phyloP scores from a whole-genome alignment of 2,329 filamentous ascomycete genomes.

The Aspergillus fischeri region DNA sequence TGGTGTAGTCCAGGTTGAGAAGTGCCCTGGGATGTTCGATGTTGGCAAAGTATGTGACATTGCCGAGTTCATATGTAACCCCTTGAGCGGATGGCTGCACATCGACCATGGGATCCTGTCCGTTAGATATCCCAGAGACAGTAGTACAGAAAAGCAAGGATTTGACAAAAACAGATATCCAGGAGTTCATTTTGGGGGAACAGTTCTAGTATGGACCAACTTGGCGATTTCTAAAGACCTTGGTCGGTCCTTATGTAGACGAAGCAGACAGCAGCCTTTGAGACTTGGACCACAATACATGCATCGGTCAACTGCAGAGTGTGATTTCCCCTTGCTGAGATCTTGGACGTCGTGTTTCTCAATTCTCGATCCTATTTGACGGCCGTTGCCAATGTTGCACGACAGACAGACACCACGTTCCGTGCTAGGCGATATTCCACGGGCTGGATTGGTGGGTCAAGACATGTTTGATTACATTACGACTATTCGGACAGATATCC shows the following conservation, averaged over 20 bases:
- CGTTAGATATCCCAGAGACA: background rate
- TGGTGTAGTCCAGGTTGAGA: background rate
- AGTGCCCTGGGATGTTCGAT: background rate
- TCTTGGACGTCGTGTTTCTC: too few species aligned
- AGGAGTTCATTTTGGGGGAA: background rate
- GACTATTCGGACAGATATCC: background rate
- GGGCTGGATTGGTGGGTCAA: background rate
- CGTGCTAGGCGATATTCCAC: too few species aligned
- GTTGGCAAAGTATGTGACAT: constrained; percentile 7
- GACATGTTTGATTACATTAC: background rate
- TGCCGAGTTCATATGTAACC: constrained; percentile 1
- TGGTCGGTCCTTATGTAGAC: background rate
- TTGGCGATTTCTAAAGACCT: background rate
- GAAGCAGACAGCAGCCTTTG: background rate
- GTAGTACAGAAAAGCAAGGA: background rate
- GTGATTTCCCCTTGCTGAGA: too few species aligned
- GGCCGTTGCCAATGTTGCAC: background rate
- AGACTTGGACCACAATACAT: background rate
- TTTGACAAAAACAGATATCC: background rate
- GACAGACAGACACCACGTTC: background rate
- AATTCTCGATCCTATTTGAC: background rate
- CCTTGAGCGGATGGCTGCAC: background rate
- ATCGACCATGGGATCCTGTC: background rate
- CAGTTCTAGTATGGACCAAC: background rate
- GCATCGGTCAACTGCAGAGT: too few species aligned